Base-by-base conservation (phyloP, 176 grass and related monocot species). In the Oropetium thomaeum region DNA sequence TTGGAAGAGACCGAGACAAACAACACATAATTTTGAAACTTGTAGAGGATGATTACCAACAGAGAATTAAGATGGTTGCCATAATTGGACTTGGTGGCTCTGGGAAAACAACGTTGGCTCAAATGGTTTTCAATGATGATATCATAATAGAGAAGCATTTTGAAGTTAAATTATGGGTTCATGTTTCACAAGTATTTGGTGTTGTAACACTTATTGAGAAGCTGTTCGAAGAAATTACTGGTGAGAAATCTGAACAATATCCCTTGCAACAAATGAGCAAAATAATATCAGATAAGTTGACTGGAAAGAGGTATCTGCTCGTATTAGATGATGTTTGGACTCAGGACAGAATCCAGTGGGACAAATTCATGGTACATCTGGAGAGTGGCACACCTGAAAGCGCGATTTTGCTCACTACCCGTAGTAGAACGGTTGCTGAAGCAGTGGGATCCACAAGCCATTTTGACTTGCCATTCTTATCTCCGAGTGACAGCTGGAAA, bases 241-340 rank as follows among this genome's bases (percentile, higher is more conserved):
- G 10, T 11, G 7, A 29, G 1, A 63, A 62, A 34, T 79, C 64
- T 54, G 3, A 12, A n/a, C 8, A 13, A n/a, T n/a, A n/a, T n/a
- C n/a, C n/a, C n/a, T n/a, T n/a, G n/a, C n/a, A n/a, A n/a, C n/a
- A n/a, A n/a, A n/a, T n/a, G n/a, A n/a, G n/a, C n/a, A n/a, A n/a
- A n/a, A n/a, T n/a, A 74, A 52, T 75, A 13, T 17, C 58, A n/a
- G 34, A 35, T 20, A 20, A 42, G 28, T 29, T 81, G 73, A 55
- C 16, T 7, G 48, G 11, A 0, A 81, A 87, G 7, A 82, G 29
- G 5, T 41, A 66, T 41, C 42, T 82, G 5, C 79, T 87, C 44
- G 65, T 82, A 17, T 43, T 82, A 53, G 84, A 87, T 82, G 79
- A 82, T 45, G 71, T 78, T 65, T 87, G 84, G 84, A 77, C 31